Percentiles rank a stretch among this genome's conserved stretches.
phyloP scores from a whole-genome alignment of 768 basidiomycete species.

The Phlebiopsis flavidoalba region DNA sequence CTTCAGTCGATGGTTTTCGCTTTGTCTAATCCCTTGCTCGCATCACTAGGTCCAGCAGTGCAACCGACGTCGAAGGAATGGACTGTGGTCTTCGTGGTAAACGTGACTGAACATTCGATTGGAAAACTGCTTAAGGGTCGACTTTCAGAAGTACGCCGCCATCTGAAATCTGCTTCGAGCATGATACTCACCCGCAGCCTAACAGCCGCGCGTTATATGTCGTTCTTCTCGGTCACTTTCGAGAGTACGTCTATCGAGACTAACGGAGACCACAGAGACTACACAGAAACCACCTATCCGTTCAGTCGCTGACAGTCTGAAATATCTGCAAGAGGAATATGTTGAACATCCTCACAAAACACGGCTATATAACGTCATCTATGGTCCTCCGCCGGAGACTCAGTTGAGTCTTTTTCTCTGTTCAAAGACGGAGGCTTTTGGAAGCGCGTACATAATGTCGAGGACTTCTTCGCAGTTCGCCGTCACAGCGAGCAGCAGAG shows the following conservation, averaged over 20 bases:
- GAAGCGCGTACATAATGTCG: not conserved
- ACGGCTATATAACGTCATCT: constrained; percentile 5
- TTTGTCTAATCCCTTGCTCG: too few species aligned
- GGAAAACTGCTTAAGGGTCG: constrained; percentile 11
- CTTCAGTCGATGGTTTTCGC: too few species aligned
- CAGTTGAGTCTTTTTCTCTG: not conserved
- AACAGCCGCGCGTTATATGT: too few species aligned
- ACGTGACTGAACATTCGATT: constrained; percentile 5
- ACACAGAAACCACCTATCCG: too few species aligned
- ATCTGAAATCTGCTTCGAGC: too few species aligned
- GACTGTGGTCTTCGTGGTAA: constrained; percentile 9
- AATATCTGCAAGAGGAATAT: constrained; percentile 6
- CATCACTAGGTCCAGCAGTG: not conserved
- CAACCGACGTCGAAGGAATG: not conserved
- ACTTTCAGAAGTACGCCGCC: constrained; percentile 12
- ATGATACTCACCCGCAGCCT: too few species aligned
- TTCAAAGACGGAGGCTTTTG: not conserved
- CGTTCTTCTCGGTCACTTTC: too few species aligned
- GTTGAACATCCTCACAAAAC: constrained; percentile 1
- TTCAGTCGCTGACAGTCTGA: constrained; percentile 1
- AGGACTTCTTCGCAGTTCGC: not conserved
- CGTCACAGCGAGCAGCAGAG: not conserved
- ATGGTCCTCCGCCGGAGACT: not conserved
- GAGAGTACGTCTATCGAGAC: too few species aligned
- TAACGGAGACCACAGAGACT: too few species aligned